A percentile compares a stretch with the other conserved stretches of the same genome.
These are phyloP conservation scores for Cytospora piceae DNA, from an alignment of 2,329 filamentous ascomycete species.

Conservation along the genomic window DNA sequence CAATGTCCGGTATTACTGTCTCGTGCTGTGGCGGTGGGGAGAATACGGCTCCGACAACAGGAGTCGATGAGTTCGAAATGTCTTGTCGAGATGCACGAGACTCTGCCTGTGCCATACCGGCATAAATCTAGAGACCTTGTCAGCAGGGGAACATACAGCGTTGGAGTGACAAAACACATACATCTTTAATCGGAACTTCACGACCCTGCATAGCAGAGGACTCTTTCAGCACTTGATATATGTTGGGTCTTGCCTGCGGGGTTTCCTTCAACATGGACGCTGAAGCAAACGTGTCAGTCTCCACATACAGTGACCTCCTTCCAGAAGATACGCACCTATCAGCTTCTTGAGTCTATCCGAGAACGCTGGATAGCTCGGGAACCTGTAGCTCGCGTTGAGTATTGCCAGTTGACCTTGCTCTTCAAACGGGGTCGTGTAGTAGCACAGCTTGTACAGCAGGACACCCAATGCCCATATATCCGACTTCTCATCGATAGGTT, in stretches of 20 bases:
- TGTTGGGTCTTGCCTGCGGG: constrained; percentile 79
- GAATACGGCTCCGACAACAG: constrained; percentile 79
- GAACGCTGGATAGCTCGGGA: constrained; percentile 84
- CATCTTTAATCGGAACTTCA: constrained; percentile 86
- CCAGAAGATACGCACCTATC: constrained; percentile 67
- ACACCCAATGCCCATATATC: constrained; percentile 98
- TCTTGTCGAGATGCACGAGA: constrained; percentile 55
- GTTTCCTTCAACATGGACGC: constrained; percentile 90
- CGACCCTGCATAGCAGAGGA: constrained; percentile 87
- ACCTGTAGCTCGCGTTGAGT: constrained; percentile 92
- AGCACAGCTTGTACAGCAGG: constrained; percentile 95
- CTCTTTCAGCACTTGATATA: constrained; percentile 90
- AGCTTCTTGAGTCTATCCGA: constrained; percentile 87
- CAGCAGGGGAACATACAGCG: constrained; percentile 31
- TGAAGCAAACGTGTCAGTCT: constrained; percentile 41
- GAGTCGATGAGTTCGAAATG: constrained; percentile 57
- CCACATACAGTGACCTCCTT: not conserved
- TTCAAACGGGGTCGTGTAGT: constrained; percentile 98
- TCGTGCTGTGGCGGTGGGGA: constrained; percentile 73
- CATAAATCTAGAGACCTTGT: constrained; percentile 67
- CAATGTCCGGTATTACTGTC: constrained; percentile 81
- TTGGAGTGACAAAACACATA: constrained; percentile 48
- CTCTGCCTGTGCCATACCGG: constrained; percentile 66
- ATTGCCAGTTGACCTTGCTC: constrained; percentile 98
- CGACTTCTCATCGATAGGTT: constrained; percentile 96